These are phyloP conservation scores for Suillus clintonianus DNA, from an alignment of 768 basidiomycete genomes.

Conservation along the genomic window DNA sequence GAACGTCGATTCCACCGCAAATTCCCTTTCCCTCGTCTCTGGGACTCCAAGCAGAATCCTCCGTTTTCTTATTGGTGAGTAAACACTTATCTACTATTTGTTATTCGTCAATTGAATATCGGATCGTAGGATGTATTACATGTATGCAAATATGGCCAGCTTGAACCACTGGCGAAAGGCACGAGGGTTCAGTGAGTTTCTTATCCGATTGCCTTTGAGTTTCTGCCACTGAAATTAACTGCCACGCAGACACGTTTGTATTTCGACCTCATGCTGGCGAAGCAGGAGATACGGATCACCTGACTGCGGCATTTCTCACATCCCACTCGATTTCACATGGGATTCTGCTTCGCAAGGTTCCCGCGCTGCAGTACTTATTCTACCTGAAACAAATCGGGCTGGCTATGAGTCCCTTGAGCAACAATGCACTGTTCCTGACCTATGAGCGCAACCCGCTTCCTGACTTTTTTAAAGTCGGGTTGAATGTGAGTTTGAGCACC, in stretches of 20 bases:
- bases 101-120: conserved; percentile 4
- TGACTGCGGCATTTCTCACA: conserved; percentile 93
- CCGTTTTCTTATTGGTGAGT: conserved; percentile 93
- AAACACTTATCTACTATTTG: not conserved
- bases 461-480: conserved; percentile 93
- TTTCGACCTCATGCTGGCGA: conserved; percentile 97
- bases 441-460: conserved; percentile 97
- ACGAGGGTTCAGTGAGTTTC: conserved; percentile 84
- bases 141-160: conserved; percentile 95
- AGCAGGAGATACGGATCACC: conserved; percentile 97
- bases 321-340: conserved; percentile 99
- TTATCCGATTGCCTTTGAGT: not conserved
- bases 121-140: conserved; percentile 83
- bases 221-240: not conserved
- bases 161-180: conserved; percentile 89
- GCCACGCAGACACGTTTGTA: conserved; percentile 82
- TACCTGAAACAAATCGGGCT: conserved; percentile 98
- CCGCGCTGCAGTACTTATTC: conserved; percentile 94
- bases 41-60: conserved; percentile 89
- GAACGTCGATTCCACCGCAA: conserved; percentile 92
- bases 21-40: conserved; percentile 87
- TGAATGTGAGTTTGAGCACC: conserved; percentile 95
- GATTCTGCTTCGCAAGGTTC: conserved; percentile 97
- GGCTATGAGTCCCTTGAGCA: conserved; percentile 98
- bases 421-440: conserved; percentile 94